phyloP scores from a whole-genome alignment of 2,329 filamentous ascomycete genomes.

The Exophiala oligosperma region DNA sequence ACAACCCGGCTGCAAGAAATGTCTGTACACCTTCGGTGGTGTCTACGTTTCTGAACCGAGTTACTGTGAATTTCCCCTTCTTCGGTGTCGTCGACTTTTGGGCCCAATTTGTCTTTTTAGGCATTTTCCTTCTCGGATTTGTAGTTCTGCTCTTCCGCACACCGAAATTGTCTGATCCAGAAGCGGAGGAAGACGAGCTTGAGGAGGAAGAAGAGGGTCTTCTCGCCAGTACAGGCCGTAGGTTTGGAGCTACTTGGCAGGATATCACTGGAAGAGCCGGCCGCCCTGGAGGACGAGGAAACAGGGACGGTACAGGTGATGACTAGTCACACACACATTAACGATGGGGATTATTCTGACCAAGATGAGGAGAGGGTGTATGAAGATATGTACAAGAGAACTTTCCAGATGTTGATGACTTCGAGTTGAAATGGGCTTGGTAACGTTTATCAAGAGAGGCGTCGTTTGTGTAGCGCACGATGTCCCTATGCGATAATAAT shows the following conservation, averaged over 20 bases:
- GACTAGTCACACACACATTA: not conserved
- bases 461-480: no score
- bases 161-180: conserved; percentile 71
- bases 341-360: not conserved
- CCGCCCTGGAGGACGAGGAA: conserved; percentile 13
- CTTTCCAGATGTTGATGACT: no score
- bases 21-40: conserved; percentile 91
- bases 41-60: conserved; percentile 88
- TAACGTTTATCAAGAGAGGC: no score
- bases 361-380: not conserved
- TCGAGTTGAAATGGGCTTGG: no score
- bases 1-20: conserved; percentile 68
- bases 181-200: conserved; percentile 77
- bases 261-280: conserved; percentile 68
- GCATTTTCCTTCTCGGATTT: conserved; percentile 79
- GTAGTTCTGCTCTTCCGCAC: conserved; percentile 76
- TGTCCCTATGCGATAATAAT: no score
- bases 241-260: conserved; percentile 85
- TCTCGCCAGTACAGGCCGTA: conserved; percentile 75
- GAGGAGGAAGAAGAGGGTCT: conserved; percentile 94
- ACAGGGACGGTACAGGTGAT: conserved; percentile 8
- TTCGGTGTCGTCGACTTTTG: conserved; percentile 93
- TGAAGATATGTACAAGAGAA: no score
- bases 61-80: conserved; percentile 92
- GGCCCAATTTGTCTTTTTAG: conserved; percentile 91